A percentile compares a stretch with the other conserved stretches of the same genome.
These are phyloP conservation scores for Marchantia paleacea DNA, from an alignment of 225 moss, liverwort and hornwort species.

Conservation along the genomic window DNA sequence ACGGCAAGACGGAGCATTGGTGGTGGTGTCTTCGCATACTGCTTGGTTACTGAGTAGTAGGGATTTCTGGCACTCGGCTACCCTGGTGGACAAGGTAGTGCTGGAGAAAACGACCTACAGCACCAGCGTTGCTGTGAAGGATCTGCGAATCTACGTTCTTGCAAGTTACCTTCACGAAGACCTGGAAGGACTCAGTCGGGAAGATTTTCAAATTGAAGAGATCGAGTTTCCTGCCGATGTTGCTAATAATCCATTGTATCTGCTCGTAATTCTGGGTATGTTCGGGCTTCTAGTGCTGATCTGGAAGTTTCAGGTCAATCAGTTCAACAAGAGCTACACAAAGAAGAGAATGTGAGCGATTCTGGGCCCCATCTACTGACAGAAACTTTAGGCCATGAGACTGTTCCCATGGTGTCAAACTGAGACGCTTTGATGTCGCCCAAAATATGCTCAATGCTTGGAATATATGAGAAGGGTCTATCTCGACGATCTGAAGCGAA, in stretches of 20 bases:
- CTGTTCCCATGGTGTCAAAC: too few relatives aligned
- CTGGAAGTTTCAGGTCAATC: constrained; percentile 74
- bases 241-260: constrained; percentile 52
- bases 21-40: constrained; percentile 56
- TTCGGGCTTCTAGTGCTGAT: constrained; percentile 42
- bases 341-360: constrained; percentile 56
- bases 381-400: too few relatives aligned
- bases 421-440: not conserved
- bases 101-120: constrained; percentile 38
- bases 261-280: constrained; percentile 45
- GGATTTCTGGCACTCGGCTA: constrained; percentile 61
- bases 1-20: constrained; percentile 63
- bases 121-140: constrained; percentile 43
- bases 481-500: not conserved
- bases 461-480: not conserved
- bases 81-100: constrained; percentile 51
- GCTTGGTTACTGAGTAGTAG: constrained; percentile 63
- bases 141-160: constrained; percentile 44
- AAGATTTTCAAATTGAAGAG: constrained; percentile 57
- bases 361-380: not conserved
- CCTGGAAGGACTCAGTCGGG: constrained; percentile 24
- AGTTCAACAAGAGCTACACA: constrained; percentile 57
- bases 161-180: constrained; percentile 22
- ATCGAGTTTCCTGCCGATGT: constrained; percentile 48
- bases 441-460: not conserved